Evolutionary conservation across 2,329 filamentous ascomycete genomes (phyloP).

Genomic region (Neoarthrinium moseri): DNA sequence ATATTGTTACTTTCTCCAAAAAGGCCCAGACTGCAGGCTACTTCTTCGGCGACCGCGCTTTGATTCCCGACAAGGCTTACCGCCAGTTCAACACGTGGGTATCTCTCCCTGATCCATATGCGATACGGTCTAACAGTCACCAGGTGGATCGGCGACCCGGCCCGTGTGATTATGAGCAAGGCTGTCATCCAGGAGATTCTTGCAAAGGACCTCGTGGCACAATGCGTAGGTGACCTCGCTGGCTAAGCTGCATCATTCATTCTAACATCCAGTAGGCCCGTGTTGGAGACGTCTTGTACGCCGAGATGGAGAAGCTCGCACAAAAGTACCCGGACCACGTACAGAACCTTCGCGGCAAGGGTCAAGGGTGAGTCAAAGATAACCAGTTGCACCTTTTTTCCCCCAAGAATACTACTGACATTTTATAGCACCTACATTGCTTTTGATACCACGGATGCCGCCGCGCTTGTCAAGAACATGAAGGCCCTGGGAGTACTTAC

Average conservation of each 20-base stretch:
- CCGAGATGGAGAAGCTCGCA: conserved; percentile 64
- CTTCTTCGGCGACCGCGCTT: conserved; percentile 77
- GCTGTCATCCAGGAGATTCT: conserved; percentile 81
- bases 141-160: conserved; percentile 82
- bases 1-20: conserved; percentile 95
- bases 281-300: conserved; percentile 77
- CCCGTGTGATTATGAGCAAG: conserved; percentile 79
- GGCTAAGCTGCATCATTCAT: background rate
- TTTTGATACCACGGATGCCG: conserved; percentile 80
- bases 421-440: conserved; percentile 71
- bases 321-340: conserved; percentile 73
- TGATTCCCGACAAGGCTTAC: conserved; percentile 89
- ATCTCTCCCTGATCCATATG: background rate
- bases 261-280: conserved; percentile 60
- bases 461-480: conserved; percentile 78
- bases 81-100: conserved; percentile 89
- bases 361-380: conserved; percentile 60
- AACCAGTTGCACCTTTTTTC: background rate
- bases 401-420: background rate
- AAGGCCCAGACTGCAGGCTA: conserved; percentile 93
- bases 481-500: conserved; percentile 73
- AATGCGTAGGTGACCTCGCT: background rate
- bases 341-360: conserved; percentile 80
- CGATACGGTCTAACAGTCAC: background rate
- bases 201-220: conserved; percentile 67